These are phyloP conservation scores for Hamigera avellanea DNA, from an alignment of 495 filamentous ascomycete genomes.

Conservation along the genomic window DNA sequence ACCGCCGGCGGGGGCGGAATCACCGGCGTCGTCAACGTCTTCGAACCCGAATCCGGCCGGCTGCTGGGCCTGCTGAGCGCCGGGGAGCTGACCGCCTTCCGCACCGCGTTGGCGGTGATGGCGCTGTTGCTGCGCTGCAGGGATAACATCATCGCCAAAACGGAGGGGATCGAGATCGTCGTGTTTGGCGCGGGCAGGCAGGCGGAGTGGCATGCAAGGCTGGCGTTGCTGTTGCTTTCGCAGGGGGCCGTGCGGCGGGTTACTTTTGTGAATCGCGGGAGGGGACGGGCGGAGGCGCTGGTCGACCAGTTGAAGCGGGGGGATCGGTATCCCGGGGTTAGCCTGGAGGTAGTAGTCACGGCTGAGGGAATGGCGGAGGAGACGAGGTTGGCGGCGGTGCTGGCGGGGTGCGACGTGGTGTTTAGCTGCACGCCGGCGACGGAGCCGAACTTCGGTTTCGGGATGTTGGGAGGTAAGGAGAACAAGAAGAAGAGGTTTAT, in stretches of 20 bases:
- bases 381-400: constrained; percentile 10
- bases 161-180: constrained; percentile 36
- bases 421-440: constrained; percentile 64
- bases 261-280: constrained; percentile 64
- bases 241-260: constrained; percentile 53
- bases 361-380: constrained; percentile 17
- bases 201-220: constrained; percentile 85
- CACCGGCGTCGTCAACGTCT: constrained; percentile 69
- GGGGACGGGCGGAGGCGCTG: constrained; percentile 30
- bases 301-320: constrained; percentile 15
- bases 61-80: constrained; percentile 75
- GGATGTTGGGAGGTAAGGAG: constrained; percentile 37
- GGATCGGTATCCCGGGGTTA: constrained; percentile 13
- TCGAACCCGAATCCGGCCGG: constrained; percentile 51
- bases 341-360: constrained; percentile 13
- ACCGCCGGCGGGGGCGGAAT: constrained; percentile 28
- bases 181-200: constrained; percentile 84
- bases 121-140: constrained; percentile 54
- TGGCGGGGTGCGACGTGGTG: constrained; percentile 51
- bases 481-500: constrained; percentile 61
- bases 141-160: constrained; percentile 30
- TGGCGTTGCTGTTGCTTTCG: constrained; percentile 55
- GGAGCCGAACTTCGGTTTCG: constrained; percentile 46
- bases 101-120: constrained; percentile 77
- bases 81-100: constrained; percentile 80